Conservation (phyloP, 139 green algal species). For the Micractinium sp. region DNA sequence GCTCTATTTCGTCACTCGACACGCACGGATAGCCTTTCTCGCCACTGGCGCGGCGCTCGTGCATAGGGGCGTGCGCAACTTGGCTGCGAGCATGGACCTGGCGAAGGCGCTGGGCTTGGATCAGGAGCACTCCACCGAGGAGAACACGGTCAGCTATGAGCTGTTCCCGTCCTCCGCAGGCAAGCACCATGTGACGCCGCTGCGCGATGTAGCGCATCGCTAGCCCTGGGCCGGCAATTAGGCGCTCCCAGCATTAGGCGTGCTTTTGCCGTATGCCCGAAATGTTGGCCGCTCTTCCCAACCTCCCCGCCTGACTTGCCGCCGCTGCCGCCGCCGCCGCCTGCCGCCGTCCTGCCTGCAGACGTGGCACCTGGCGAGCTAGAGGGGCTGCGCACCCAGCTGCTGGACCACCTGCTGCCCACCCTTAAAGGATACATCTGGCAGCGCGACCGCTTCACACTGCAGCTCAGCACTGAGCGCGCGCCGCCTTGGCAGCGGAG, state of each 20-base stretch:
- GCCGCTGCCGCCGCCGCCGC: not conserved
- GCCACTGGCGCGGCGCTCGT: not conserved
- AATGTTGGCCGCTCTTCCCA: no score
- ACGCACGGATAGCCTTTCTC: no score
- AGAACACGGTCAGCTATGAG: slow-evolving; percentile 28
- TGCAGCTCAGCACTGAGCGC: slow-evolving; percentile 13
- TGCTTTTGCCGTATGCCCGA: no score
- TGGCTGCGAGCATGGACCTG: not conserved
- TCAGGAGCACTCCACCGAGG: not conserved
- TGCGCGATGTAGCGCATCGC: no score
- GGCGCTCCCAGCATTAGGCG: no score
- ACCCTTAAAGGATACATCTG: slow-evolving; percentile 52
- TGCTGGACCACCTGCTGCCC: slow-evolving; percentile 26
- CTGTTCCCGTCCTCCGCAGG: not conserved
- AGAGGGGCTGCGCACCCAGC: not conserved
- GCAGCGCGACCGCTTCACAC: slow-evolving; percentile 56
- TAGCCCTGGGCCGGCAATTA: no score
- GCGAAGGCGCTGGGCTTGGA: slow-evolving; percentile 25
- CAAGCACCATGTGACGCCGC: not conserved
- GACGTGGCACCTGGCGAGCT: not conserved
- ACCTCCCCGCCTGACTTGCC: not conserved
- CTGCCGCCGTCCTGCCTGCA: not conserved
- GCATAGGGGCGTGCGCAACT: not conserved
- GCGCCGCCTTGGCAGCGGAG: slow-evolving; percentile 16
- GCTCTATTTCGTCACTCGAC: no score